Evolutionary conservation across 495 filamentous ascomycete genomes (phyloP), one percentile per base, ranked within the genome.

Genomic region (Recurvomyces mirabilis): DNA sequence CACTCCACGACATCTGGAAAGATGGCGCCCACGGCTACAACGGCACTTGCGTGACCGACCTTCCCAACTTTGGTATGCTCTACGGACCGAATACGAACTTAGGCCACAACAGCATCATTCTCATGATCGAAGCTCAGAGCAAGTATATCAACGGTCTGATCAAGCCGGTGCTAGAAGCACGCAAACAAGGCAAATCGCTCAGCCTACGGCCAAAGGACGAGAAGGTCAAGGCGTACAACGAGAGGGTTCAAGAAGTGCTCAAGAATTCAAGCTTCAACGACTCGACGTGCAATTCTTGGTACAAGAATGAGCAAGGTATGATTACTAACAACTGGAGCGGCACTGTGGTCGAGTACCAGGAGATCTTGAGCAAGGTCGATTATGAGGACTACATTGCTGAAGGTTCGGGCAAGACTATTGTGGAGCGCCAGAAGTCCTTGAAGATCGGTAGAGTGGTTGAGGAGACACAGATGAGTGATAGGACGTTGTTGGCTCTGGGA

Each of bases 71-170:
- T 46, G 66, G 65, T 21, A 74, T 78, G 65, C 18, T 42, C 7
- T 42, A 42, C 14, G 39, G 39, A 18, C 73, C 73, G 3, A 76
- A 76, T 36, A 77, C 71, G 4, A 77, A 74, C 31, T 63, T 79
- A 6, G 58, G 14, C 0, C 71, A 75, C 48, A 44, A 49, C 28
- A 49, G 64, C 37, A 73, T 78, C 37, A 69, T 76, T 26, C 59
- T 77, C 22, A 77, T 75, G 72, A 77, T 77, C 45, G 75, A 79
- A 52, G 67, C 71, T 0, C 72, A 78, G 49, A 65, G 64, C 5
- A 57, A 64, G 2, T 78, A 75, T 47, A 57, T 77, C 45, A 70
- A 67, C 43, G 56, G 58, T 0, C 47, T 77, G 29, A 59, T 75
- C 24, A 30, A 56, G 63, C 19, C 55, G 58, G 33, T 74, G 1